These are phyloP conservation scores for Penicillium riverlandense DNA, from an alignment of 495 filamentous ascomycete species.

Conservation along the genomic window DNA sequence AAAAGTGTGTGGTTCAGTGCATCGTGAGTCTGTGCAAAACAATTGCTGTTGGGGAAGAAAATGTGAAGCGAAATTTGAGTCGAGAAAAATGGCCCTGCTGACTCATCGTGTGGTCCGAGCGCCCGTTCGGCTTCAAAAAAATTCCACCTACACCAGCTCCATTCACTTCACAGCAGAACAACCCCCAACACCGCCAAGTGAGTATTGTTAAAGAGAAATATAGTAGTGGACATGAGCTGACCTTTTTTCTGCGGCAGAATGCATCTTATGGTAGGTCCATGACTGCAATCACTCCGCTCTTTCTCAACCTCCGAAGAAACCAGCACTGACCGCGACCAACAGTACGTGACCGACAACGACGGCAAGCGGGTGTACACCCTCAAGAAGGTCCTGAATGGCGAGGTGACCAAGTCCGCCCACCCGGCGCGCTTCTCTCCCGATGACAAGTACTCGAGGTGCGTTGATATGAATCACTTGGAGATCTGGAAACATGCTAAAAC, in stretches of 20 bases:
- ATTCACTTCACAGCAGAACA: constrained; percentile 1
- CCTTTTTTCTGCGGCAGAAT: constrained; percentile 22
- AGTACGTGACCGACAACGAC: constrained; percentile 69
- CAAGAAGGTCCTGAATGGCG: constrained; percentile 50
- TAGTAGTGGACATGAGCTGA: constrained; percentile 8
- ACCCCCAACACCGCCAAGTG: constrained; percentile 22
- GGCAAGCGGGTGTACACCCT: constrained; percentile 83
- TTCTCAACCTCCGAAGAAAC: not conserved
- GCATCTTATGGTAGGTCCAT: constrained; percentile 46
- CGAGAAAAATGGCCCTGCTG: constrained; percentile 25
- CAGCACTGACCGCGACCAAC: constrained; percentile 8
- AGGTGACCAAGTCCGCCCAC: constrained; percentile 92
- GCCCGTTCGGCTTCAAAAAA: constrained; percentile 18
- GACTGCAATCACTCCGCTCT: constrained; percentile 1
- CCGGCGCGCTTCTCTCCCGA: constrained; percentile 95
- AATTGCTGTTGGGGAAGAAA: constrained; percentile 7
- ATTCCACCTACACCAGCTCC: constrained; percentile 18
- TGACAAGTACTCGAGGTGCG: constrained; percentile 88
- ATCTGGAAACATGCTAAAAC: not conserved
- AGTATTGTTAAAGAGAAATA: constrained; percentile 2
- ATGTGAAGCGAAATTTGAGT: constrained; percentile 15
- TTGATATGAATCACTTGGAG: not conserved
- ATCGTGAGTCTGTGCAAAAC: constrained; percentile 5
- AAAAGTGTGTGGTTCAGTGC: constrained; percentile 2
- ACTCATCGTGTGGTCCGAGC: constrained; percentile 25